Evolutionary conservation across 1,284 basidiomycete species (phyloP), one percentile per base, ranked within the genome.

Genomic region (Gomphus bonarii): DNA sequence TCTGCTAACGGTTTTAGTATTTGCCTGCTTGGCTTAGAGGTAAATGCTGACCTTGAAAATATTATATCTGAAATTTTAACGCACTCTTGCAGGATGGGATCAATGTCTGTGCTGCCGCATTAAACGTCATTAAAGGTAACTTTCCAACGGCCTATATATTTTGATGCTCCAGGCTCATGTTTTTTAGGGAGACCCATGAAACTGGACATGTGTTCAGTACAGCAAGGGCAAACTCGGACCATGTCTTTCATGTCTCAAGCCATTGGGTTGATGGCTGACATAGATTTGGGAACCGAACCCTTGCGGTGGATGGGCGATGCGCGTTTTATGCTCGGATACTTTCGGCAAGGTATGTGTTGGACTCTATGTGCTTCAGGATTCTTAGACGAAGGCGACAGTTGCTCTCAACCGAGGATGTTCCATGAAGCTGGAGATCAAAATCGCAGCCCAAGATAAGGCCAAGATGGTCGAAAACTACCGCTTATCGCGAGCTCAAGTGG

Each of bases 291-390:
- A 16, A 97, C 94, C 0, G 94, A 97, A 59, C 73, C 89, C 64
- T 69, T 95, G 48, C 81, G 95, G 3, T 97, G 91, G 84, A 85
- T 99, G 80, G 95, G 95, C n/a, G 89, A 93, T 67, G 75, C 80
- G 8, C 84, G 95, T 1, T 99, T 98, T 70, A 67, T 89, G n/a
- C 74, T 85, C 54, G 94, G 95, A 3, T 87, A 85, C 67, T 65
- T 97, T 1, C 78, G 82, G 54, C 91, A 87, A 64, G 64, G 85
- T 85, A 64, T 63, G 78, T 61, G 22, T 65, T 42, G 28, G 14
- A 3, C 42, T 31, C 16, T 58, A n/a, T 57, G 28, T 43, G 43
- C 43, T 59, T 38, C 30, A 20, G 10, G 3, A 7, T 11, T 38
- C 10, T 57, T n/a, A 20, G 20, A 18, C 12, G n/a, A 18, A 20